Evolutionary conservation across 441 rosid species (phyloP).

Genomic region (Codiaeum variegatum): DNA sequence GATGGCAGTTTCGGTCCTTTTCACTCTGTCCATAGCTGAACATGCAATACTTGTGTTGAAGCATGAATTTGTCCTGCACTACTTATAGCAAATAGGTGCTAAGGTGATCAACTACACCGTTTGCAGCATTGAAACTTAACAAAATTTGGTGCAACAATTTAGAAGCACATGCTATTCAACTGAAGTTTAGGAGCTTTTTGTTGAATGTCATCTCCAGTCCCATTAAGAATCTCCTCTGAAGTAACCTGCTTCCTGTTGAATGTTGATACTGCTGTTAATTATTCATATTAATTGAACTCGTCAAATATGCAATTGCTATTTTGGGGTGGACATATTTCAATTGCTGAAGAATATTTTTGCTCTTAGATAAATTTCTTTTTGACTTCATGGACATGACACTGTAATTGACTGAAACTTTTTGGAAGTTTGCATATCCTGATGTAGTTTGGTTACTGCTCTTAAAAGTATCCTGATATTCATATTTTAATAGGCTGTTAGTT

Average conservation of each 20-base stretch:
- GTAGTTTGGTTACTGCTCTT: background rate
- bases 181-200: background rate
- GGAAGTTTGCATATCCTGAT: background rate
- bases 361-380: background rate
- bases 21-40: background rate
- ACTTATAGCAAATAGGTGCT: background rate
- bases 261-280: background rate
- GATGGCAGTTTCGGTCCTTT: background rate
- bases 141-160: background rate
- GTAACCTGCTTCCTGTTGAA: background rate
- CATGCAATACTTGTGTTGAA: background rate
- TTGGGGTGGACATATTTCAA: background rate
- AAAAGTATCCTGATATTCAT: background rate
- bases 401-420: background rate
- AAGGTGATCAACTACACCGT: background rate
- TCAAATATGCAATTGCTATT: background rate
- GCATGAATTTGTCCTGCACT: background rate
- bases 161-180: background rate
- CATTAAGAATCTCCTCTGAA: background rate
- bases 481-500: background rate
- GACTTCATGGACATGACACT: slow-evolving; percentile 4
- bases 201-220: background rate
- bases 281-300: background rate
- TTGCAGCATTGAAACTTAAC: background rate
- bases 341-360: background rate